These are phyloP conservation scores for Chrysopogon serrulatus DNA, from an alignment of 176 grass and related monocot genomes.

Conservation along the genomic window DNA sequence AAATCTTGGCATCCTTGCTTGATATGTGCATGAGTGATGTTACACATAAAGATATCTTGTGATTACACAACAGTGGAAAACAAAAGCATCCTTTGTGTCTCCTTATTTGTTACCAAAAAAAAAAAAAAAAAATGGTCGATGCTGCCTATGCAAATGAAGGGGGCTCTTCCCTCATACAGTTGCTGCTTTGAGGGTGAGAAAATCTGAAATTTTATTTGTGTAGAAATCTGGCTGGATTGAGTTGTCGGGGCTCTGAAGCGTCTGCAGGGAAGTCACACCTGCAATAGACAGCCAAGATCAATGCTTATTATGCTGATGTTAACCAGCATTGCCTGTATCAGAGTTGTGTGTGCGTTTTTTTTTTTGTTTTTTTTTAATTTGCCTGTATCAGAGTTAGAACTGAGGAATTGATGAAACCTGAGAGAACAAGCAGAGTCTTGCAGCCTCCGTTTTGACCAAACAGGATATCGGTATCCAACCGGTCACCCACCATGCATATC, in stretches of 20 bases:
- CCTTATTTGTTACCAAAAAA: constrained; percentile 10
- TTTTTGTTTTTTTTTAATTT: no score
- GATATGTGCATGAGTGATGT: background rate
- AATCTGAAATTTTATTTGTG: constrained; percentile 86
- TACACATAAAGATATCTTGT: constrained; percentile 10
- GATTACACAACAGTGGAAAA: constrained; percentile 16
- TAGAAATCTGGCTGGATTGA: constrained; percentile 93
- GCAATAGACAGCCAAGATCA: constrained; percentile 14
- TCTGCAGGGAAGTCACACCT: constrained; percentile 89
- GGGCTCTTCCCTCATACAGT: constrained; percentile 53
- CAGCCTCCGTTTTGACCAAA: constrained; percentile 98
- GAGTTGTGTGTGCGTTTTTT: no score
- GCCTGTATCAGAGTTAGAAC: background rate
- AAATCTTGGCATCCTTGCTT: background rate
- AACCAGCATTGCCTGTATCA: background rate
- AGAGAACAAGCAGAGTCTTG: constrained; percentile 95
- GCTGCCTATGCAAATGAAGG: constrained; percentile 15
- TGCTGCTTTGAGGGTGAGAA: constrained; percentile 74
- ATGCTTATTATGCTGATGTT: background rate
- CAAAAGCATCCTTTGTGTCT: constrained; percentile 7
- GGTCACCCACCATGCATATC: constrained; percentile 99
- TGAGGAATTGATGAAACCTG: constrained; percentile 57
- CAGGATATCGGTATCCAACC: constrained; percentile 91
- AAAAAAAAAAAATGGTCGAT: constrained; percentile 6
- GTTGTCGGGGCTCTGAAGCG: constrained; percentile 81